These are phyloP conservation scores for Vachellia pachyceras DNA, from an alignment of 306 rosid genomes.

Conservation along the genomic window DNA sequence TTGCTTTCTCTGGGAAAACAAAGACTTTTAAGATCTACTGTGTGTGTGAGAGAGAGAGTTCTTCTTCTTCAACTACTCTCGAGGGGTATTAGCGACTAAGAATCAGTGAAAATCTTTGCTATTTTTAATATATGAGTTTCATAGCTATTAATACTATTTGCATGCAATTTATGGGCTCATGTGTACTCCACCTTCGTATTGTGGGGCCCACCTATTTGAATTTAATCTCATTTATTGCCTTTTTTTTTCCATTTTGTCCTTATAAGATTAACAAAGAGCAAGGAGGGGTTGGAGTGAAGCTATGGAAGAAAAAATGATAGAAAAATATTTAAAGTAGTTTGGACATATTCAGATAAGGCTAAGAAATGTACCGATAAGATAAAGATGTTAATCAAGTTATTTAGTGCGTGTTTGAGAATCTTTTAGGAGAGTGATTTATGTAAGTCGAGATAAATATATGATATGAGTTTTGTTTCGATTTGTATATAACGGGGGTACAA, in stretches of 20 bases:
- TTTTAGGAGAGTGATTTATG: no score
- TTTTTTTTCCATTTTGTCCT: neutral
- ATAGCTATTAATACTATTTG: neutral
- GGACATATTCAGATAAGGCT: no score
- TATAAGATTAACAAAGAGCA: no score
- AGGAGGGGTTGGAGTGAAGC: no score
- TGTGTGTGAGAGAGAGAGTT: neutral
- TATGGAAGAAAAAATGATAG: no score
- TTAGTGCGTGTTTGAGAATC: no score
- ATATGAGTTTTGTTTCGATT: no score
- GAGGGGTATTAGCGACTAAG: neutral
- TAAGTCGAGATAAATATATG: no score
- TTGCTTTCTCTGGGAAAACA: slow-evolving; percentile 20
- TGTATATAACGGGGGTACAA: no score
- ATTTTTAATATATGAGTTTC: slow-evolving; percentile 20
- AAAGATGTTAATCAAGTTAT: no score
- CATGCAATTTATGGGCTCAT: slow-evolving; percentile 31
- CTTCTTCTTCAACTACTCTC: neutral
- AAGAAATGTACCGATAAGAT: no score
- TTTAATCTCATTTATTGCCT: neutral
- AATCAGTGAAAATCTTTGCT: slow-evolving; percentile 39
- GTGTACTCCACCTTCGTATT: neutral
- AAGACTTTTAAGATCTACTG: slow-evolving; percentile 18
- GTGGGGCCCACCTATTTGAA: slow-evolving; percentile 4
- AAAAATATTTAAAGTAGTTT: no score